Conservation (phyloP, 2,329 filamentous ascomycete species). For the Fusarium tuaranense region DNA sequence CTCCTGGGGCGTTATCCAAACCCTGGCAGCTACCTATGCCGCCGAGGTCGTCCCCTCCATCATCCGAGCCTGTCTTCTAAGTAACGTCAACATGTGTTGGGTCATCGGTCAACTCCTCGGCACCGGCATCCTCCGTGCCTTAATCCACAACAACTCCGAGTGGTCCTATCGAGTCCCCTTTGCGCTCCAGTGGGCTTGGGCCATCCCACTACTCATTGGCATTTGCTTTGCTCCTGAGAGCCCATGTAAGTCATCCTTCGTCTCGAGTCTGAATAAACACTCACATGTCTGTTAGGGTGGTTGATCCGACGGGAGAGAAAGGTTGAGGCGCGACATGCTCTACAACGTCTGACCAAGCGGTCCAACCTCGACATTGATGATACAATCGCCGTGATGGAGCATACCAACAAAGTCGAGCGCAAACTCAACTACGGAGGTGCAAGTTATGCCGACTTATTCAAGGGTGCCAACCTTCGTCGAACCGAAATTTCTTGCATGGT, state of each 20-base stretch:
- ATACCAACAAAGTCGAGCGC: slow-evolving; percentile 57
- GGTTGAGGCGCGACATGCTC: slow-evolving; percentile 47
- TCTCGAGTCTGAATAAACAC: neutral
- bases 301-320: slow-evolving; percentile 51
- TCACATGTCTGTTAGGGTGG: slow-evolving; percentile 44
- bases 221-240: slow-evolving; percentile 54
- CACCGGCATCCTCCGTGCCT: slow-evolving; percentile 49
- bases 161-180: slow-evolving; percentile 50
- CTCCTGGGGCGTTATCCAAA: slow-evolving; percentile 52
- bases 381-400: slow-evolving; percentile 55
- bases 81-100: slow-evolving; percentile 57
- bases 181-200: slow-evolving; percentile 56
- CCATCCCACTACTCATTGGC: slow-evolving; percentile 51
- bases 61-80: slow-evolving; percentile 50
- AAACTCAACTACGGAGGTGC: slow-evolving; percentile 50
- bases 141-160: slow-evolving; percentile 47
- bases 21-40: slow-evolving; percentile 54
- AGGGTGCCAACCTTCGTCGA: slow-evolving; percentile 42
- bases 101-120: slow-evolving; percentile 55
- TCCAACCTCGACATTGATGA: slow-evolving; percentile 55
- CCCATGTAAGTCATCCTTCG: slow-evolving; percentile 46
- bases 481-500: slow-evolving; percentile 45
- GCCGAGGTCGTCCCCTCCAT: slow-evolving; percentile 52
- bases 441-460: slow-evolving; percentile 34
- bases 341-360: slow-evolving; percentile 47